Conservation (phyloP, 306 rosid species). For the Amphicarpaea edgeworthii region DNA sequence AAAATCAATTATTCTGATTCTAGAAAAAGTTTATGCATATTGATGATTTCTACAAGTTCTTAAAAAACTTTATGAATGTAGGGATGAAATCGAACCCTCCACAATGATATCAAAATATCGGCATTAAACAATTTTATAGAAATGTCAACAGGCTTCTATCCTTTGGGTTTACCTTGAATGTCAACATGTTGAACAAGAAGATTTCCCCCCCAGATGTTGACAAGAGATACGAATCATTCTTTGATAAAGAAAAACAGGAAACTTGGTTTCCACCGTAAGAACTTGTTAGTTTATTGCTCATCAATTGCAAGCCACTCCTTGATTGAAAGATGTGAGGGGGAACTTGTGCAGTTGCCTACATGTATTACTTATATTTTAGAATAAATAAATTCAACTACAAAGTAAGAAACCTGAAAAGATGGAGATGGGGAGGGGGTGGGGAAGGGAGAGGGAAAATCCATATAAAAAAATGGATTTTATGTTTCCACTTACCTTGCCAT, state of each 20-base stretch:
- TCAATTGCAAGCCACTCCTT: constrained; percentile 27
- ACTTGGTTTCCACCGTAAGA: constrained; percentile 2
- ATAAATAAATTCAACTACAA: constrained; percentile 6
- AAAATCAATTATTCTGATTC: not conserved
- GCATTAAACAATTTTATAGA: not conserved
- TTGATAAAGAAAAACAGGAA: constrained; percentile 49
- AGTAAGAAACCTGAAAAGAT: not conserved
- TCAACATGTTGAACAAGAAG: constrained; percentile 44
- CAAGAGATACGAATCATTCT: constrained; percentile 45
- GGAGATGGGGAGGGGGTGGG: not conserved
- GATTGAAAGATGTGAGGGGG: constrained; percentile 29
- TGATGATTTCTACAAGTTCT: not conserved
- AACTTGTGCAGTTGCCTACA: constrained; percentile 38
- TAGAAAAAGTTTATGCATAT: not conserved
- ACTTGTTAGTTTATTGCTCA: constrained; percentile 47
- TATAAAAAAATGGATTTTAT: constrained; percentile 1
- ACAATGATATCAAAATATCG: not conserved
- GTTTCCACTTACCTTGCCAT: constrained; percentile 26
- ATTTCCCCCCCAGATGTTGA: constrained; percentile 56
- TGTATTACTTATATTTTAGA: not conserved
- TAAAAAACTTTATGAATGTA: not conserved
- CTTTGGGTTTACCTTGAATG: constrained; percentile 48
- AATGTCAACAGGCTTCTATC: constrained; percentile 4
- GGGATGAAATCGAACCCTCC: not conserved
- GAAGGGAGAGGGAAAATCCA: not conserved